Evolutionary conservation across 2,329 filamentous ascomycete genomes (phyloP).

Genomic region (Trichothecium roseum): DNA sequence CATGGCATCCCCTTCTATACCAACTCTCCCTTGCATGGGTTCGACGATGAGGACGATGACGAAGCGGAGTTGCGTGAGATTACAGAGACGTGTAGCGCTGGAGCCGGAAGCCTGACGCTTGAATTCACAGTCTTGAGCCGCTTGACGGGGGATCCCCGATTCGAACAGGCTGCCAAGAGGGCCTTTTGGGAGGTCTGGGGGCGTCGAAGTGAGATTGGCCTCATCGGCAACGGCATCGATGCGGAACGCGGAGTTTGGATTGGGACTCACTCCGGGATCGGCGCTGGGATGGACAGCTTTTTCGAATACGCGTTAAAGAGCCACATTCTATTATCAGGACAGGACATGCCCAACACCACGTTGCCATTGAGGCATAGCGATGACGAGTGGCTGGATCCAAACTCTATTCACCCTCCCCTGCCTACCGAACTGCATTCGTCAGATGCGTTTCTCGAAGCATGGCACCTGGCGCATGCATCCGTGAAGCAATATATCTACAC

Average conservation of each 20-base stretch:
- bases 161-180: conserved; percentile 79
- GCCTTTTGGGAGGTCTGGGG: conserved; percentile 98
- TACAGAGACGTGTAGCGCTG: conserved; percentile 93
- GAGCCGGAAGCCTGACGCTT: conserved; percentile 87
- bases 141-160: conserved; percentile 75
- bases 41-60: conserved; percentile 13
- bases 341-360: conserved; percentile 42
- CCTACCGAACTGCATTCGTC: conserved; percentile 58
- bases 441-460: conserved; percentile 69
- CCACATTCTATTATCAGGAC: conserved; percentile 77
- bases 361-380: conserved; percentile 22
- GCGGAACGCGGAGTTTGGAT: conserved; percentile 87
- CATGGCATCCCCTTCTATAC: conserved; percentile 86
- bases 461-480: conserved; percentile 76
- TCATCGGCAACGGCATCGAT: conserved; percentile 87
- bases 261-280: conserved; percentile 81
- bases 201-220: conserved; percentile 69
- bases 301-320: conserved; percentile 97
- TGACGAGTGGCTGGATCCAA: conserved; percentile 51
- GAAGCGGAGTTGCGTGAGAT: conserved; percentile 49
- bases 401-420: conserved; percentile 49
- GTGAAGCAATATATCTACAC: conserved; percentile 91
- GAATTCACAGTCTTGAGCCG: conserved; percentile 89
- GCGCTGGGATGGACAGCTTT: conserved; percentile 94
- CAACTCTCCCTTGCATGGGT: conserved; percentile 68